Evolutionary conservation across 495 filamentous ascomycete species (phyloP), one percentile per base, ranked within the genome.

Genomic region (Podospora anserina): DNA sequence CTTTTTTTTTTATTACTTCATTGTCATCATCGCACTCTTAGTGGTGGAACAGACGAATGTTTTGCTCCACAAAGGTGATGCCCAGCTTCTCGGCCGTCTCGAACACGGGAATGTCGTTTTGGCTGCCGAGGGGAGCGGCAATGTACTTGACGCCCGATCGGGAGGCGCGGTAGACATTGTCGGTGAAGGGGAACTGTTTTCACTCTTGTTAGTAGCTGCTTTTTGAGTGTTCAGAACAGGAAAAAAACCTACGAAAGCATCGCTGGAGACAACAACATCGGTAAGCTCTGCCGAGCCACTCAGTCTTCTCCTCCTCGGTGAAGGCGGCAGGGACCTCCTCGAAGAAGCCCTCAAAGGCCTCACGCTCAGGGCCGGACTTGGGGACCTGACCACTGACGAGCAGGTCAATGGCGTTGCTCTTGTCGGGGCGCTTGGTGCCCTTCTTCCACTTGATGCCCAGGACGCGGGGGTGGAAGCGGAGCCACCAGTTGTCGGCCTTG

Each of bases 401-500:
- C 68, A 97, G 82, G 79, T 99, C 95, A 75, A 99, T 97, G 64
- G 93, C 94, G 78, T 99, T 99, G 86, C 89, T 94, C 86, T 98
- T 99, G 78, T 98, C 94, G 53, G 95, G 86, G 56, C 96, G 88
- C 87, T 97, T 98, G 73, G 90, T 91, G 65, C 95, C 94, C 79
- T 94, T 92, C 87, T 96, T 97, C 91, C 91, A 99, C 82, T 94
- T 92, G 79, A 98, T 88, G 75, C 85, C 84, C 39, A 97, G 84
- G 6, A 93, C 88, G 49, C 91, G 90, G 63, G 92, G 89, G 82
- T 97, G 91, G 87, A 97, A 97, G 72, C 95, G 90, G 82, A 98
- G 89, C 95, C 95, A 99, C 95, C 95, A 99, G 84, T 94, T 96
- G 80, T 99, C 95, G 61, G 93, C 92, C 84, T 99, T 99, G 82